A percentile compares a stretch with the other conserved stretches of the same genome.
Evolutionary conservation across 148 eudicot species (phyloP).

Genomic region (Gaultheria prostrata): DNA sequence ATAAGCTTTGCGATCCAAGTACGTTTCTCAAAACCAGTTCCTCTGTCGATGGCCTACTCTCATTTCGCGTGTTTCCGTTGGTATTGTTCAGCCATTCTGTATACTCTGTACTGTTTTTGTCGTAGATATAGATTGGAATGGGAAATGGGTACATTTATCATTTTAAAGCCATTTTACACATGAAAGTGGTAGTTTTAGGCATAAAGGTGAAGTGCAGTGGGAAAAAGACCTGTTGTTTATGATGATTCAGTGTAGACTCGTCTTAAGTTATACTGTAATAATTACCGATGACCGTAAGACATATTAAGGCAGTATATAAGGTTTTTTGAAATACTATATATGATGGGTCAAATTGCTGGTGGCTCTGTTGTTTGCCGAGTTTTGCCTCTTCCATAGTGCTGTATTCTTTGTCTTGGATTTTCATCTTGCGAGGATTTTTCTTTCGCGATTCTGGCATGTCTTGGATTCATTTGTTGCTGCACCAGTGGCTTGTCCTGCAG

Average conservation of each 20-base stretch:
- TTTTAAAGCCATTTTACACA: not conserved
- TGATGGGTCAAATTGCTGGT: not conserved
- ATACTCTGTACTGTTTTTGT: not conserved
- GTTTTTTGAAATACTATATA: too few relatives aligned
- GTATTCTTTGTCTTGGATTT: not conserved
- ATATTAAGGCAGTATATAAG: not conserved
- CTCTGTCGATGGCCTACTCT: not conserved
- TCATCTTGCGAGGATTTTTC: not conserved
- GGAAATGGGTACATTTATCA: not conserved
- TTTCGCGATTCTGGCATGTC: not conserved
- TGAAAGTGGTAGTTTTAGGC: not conserved
- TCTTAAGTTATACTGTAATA: not conserved
- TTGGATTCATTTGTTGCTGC: not conserved
- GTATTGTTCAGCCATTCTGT: not conserved
- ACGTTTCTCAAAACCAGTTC: not conserved
- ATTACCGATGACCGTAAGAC: not conserved
- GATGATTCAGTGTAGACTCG: not conserved
- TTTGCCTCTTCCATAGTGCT: not conserved
- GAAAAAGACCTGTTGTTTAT: not conserved
- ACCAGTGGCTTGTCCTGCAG: not conserved
- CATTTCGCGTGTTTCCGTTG: not conserved
- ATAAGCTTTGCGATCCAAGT: conserved; percentile 4
- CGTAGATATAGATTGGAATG: conserved; percentile 1
- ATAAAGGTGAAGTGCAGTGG: not conserved
- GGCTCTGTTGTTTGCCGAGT: not conserved